Conservation (phyloP, 345 rosid species). For the Odontarrhena argentea region DNA sequence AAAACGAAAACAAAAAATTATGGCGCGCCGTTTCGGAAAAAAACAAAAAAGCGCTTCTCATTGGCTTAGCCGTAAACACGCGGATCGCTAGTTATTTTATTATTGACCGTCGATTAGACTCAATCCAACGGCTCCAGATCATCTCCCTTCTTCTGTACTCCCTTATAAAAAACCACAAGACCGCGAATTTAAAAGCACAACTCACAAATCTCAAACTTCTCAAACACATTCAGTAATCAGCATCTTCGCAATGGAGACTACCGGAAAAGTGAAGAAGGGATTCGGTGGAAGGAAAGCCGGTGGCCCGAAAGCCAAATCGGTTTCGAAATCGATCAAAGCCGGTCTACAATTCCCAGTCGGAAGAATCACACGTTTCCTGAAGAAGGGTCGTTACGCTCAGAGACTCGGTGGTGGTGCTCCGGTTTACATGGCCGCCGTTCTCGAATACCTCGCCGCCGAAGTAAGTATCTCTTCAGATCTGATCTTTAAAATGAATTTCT, state of each 20-base stretch:
- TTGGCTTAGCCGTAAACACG: slow-evolving; percentile 7
- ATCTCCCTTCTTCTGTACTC: not conserved
- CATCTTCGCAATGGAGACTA: slow-evolving; percentile 48
- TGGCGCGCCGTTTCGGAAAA: slow-evolving; percentile 26
- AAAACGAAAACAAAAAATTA: not conserved
- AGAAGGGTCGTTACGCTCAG: slow-evolving; percentile 72
- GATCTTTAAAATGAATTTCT: not conserved
- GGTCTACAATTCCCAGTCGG: slow-evolving; percentile 90
- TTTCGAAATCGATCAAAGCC: slow-evolving; percentile 72
- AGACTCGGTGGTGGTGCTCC: slow-evolving; percentile 87
- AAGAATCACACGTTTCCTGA: slow-evolving; percentile 76
- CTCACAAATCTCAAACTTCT: slow-evolving; percentile 4
- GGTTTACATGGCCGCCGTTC: slow-evolving; percentile 84
- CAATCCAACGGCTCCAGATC: slow-evolving; percentile 11
- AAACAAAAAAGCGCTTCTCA: not conserved
- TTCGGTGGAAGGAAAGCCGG: slow-evolving; percentile 84
- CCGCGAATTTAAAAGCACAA: not conserved
- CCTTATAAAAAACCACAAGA: not conserved
- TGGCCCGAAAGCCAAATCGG: slow-evolving; percentile 73
- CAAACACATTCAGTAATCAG: not conserved
- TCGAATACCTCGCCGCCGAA: slow-evolving; percentile 87
- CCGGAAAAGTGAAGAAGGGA: slow-evolving; percentile 68
- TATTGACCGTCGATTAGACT: slow-evolving; percentile 14
- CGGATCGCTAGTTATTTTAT: not conserved
- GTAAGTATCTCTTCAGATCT: slow-evolving; percentile 37